Evolutionary conservation across 768 basidiomycete species (phyloP).

Genomic region (Amanita fuliginea): DNA sequence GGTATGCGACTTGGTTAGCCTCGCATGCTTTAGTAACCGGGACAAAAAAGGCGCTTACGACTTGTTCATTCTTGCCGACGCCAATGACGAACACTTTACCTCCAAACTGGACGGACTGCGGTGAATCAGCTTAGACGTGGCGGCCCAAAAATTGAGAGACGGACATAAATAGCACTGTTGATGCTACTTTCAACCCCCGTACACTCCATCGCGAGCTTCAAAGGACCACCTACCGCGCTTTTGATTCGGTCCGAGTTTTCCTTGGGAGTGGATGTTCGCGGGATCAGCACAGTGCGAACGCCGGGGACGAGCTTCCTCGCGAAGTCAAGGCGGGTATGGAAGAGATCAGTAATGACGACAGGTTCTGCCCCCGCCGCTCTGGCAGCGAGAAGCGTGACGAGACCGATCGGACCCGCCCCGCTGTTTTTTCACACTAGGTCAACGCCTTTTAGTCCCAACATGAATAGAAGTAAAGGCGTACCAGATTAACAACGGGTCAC

Average conservation of each 20-base stretch:
- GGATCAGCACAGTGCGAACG: slow-evolving; percentile 45
- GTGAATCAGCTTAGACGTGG: neutral
- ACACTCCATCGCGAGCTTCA: slow-evolving; percentile 50
- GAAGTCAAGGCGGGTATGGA: slow-evolving; percentile 55
- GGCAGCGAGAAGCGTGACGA: slow-evolving; percentile 50
- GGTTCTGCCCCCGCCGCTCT: slow-evolving; percentile 63
- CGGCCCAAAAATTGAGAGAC: slow-evolving; percentile 9
- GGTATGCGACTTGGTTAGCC: neutral
- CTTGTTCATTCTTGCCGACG: slow-evolving; percentile 53
- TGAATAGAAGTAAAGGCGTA: slow-evolving; percentile 12
- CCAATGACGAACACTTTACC: slow-evolving; percentile 64
- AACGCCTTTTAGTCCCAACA: neutral
- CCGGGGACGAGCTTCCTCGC: slow-evolving; percentile 51
- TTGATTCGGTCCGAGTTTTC: slow-evolving; percentile 44
- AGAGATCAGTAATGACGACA: slow-evolving; percentile 57
- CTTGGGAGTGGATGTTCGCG: slow-evolving; percentile 31
- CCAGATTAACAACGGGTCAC: slow-evolving; percentile 55
- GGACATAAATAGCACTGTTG: slow-evolving; percentile 45
- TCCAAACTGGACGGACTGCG: slow-evolving; percentile 50
- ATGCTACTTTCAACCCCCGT: slow-evolving; percentile 56
- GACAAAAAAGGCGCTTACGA: slow-evolving; percentile 21
- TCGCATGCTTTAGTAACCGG: neutral
- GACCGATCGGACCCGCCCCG: slow-evolving; percentile 60
- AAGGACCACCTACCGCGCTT: slow-evolving; percentile 32
- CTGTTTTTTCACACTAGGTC: slow-evolving; percentile 22